Evolutionary conservation across 2,329 filamentous ascomycete species (phyloP).

Genomic region (Cryphonectria carpinicola): DNA sequence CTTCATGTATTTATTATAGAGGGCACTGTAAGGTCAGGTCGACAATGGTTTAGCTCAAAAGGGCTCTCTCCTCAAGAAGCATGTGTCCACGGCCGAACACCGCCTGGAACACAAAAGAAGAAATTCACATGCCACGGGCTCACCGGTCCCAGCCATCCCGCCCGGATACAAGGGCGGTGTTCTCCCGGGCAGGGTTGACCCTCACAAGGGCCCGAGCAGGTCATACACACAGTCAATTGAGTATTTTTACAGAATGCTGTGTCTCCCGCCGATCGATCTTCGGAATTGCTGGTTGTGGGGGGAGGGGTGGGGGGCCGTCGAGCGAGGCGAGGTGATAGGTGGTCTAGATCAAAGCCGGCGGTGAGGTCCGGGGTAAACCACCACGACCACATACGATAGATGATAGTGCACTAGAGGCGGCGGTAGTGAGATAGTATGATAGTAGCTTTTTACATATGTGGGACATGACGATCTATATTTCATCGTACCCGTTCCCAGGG

Average conservation of each 20-base stretch:
- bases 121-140: background rate
- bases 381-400: background rate
- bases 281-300: background rate
- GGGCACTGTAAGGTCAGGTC: background rate
- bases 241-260: background rate
- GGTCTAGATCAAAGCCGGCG: slow-evolving; percentile 4
- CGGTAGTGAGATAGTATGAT: background rate
- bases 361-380: slow-evolving; percentile 7
- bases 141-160: background rate
- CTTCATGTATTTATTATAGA: background rate
- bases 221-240: background rate
- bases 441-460: background rate
- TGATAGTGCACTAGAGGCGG: too few species aligned
- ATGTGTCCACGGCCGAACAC: too few species aligned
- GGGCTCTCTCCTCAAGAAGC: too few species aligned
- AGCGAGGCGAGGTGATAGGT: background rate
- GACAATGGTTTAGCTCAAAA: background rate
- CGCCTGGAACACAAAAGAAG: background rate
- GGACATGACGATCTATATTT: background rate
- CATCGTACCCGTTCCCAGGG: background rate
- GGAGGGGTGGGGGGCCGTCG: background rate
- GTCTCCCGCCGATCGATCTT: background rate
- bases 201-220: background rate
- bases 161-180: background rate
- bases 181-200: background rate